A percentile compares a stretch with the other conserved stretches of the same genome.
phyloP scores from a whole-genome alignment of 345 rosid genomes.

The Rhodamnia argentea region DNA sequence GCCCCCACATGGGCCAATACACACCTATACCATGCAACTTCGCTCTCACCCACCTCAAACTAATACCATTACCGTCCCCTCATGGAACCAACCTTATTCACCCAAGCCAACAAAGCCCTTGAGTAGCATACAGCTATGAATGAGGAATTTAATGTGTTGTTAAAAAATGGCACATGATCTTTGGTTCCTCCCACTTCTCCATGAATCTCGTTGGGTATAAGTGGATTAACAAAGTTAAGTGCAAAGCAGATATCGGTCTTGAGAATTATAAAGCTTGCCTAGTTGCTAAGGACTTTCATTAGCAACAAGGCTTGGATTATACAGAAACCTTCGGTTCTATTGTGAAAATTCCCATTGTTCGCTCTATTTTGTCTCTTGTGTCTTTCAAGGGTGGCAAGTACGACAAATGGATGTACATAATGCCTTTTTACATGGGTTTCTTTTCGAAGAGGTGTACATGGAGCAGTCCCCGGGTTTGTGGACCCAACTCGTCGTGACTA shows the following conservation, averaged over 20 bases:
- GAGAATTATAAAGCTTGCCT: not conserved
- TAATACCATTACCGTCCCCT: no score
- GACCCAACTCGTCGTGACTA: not conserved
- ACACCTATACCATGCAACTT: not conserved
- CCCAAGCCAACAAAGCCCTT: not conserved
- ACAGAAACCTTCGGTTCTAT: not conserved
- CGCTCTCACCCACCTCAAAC: no score
- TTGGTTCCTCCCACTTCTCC: not conserved
- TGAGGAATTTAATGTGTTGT: not conserved
- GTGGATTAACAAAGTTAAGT: not conserved
- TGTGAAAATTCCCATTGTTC: not conserved
- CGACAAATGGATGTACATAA: not conserved
- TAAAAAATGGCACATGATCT: not conserved
- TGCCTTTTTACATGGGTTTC: not conserved
- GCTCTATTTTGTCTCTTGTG: not conserved
- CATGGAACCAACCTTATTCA: not conserved
- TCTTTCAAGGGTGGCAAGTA: not conserved
- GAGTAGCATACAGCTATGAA: not conserved
- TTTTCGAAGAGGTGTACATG: not conserved
- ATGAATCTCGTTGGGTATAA: not conserved
- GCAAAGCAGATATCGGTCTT: not conserved
- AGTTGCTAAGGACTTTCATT: not conserved
- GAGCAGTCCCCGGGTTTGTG: not conserved
- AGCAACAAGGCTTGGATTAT: not conserved
- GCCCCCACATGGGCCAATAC: no score